Base-by-base conservation (phyloP, 225 moss, liverwort and hornwort species). In the Neckera pumila region DNA sequence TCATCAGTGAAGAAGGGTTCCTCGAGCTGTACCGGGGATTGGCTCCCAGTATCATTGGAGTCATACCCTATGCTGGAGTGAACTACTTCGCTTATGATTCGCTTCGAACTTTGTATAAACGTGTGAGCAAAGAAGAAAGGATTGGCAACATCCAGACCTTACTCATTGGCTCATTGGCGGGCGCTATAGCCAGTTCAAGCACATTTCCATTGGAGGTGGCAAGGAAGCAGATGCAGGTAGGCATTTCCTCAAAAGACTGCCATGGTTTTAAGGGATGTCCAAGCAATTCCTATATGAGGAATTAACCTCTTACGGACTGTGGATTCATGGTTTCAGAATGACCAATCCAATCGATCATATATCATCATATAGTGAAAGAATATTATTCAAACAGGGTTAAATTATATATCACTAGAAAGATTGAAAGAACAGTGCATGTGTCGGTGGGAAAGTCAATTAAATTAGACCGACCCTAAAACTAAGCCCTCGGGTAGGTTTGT, bases 171-270 rank as follows among this genome's bases (percentile, higher is more conserved):
- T 96, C 96, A 45, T 84, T 94, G 70, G 94, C 96, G 12, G 96
- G 96, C 51, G 96, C 95, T 64, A 93, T 96, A 65, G 95, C 96
- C 36, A 96, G 96, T 82, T 89, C 96, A 65, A 94, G 93, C 81
- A 96, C 96, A 38, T 96, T 96, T 90, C 96, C 96, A 10, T 86
- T 96, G 71, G 96, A 96, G 87, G 95, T 96, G 58, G 96, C 96
- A 38, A 90, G 96, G 61, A 96, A 96, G 89, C 93, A 94, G 79
- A 95, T 95, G 95, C 95, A 95, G 95, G 95, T 95, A 83, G 69
- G 81, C 86, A 59, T 42, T 64, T 65, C 62, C 62, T 85, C 31
- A 28, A 66, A 72, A 76, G 66, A n/a, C 61, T 56, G 25, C 31
- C 61, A 14, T 61, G 42, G 27, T 33, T 70, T 78, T 60, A 60